Conservation (phyloP, 345 rosid genomes). For the Firmiana major region DNA sequence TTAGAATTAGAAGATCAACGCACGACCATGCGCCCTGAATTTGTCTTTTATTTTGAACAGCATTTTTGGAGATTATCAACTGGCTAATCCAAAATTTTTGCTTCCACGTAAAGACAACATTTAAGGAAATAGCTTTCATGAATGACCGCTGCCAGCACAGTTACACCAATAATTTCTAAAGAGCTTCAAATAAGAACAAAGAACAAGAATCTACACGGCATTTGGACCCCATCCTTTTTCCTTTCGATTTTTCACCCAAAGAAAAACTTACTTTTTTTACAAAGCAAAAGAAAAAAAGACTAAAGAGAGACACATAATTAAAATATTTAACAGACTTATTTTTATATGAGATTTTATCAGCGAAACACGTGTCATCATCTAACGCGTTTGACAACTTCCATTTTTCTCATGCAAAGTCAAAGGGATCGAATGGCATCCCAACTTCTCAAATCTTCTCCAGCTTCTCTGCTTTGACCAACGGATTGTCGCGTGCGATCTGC, state of each 20-base stretch:
- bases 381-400: not conserved
- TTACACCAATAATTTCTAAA: not conserved
- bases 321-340: not conserved
- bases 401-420: not conserved
- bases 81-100: not conserved
- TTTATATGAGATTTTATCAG: not conserved
- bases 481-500: slow-evolving; percentile 53
- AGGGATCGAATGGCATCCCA: slow-evolving; percentile 3
- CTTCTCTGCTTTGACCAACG: slow-evolving; percentile 43
- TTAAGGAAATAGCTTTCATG: not conserved
- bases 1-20: no score
- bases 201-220: slow-evolving; percentile 17
- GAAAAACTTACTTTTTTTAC: not conserved
- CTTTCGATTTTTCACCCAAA: not conserved
- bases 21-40: no score
- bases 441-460: slow-evolving; percentile 41
- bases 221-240: not conserved
- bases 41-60: no score
- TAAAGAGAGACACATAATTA: not conserved
- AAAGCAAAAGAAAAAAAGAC: not conserved
- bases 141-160: not conserved
- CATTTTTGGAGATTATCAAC: no score
- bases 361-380: not conserved
- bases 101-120: not conserved
- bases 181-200: not conserved